A percentile compares a stretch with the other conserved stretches of the same genome.
Evolutionary conservation across 176 grass and related monocot species (phyloP).

Genomic region (Aegilops tauschii): DNA sequence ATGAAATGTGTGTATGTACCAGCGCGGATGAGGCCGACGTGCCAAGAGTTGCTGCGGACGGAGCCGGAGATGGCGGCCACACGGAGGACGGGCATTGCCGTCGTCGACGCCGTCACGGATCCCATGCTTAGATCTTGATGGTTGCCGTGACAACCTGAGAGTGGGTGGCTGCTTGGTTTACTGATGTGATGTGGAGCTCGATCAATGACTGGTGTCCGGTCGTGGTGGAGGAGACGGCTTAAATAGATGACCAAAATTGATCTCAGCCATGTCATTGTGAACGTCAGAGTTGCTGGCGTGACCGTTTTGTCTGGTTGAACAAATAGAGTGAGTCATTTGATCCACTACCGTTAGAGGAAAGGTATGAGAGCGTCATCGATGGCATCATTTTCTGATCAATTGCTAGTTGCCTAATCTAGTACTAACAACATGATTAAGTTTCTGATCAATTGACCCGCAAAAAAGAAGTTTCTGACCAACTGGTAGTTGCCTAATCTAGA

Average conservation of each 20-base stretch:
- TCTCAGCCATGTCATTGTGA: not conserved
- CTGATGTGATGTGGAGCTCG: not conserved
- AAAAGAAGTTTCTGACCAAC: no score
- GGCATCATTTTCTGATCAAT: not conserved
- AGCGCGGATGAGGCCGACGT: slow-evolving; percentile 66
- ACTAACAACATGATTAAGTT: not conserved
- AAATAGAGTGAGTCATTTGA: no score
- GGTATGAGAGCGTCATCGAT: not conserved
- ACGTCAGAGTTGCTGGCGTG: not conserved
- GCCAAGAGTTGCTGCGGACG: slow-evolving; percentile 47
- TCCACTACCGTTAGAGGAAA: no score
- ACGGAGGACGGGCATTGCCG: slow-evolving; percentile 11
- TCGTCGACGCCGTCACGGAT: no score
- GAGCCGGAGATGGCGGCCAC: slow-evolving; percentile 59
- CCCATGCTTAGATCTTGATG: no score
- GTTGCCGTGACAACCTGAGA: no score
- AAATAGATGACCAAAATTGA: no score
- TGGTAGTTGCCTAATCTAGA: not conserved
- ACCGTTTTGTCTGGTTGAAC: not conserved
- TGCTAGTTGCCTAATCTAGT: not conserved
- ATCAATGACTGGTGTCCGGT: not conserved
- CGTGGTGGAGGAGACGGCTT: no score
- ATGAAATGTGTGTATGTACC: slow-evolving; percentile 21
- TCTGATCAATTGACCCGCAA: not conserved
- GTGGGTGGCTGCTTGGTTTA: not conserved